These are phyloP conservation scores for Aspergillus ruber DNA, from an alignment of 2,329 filamentous ascomycete genomes.

Conservation along the genomic window DNA sequence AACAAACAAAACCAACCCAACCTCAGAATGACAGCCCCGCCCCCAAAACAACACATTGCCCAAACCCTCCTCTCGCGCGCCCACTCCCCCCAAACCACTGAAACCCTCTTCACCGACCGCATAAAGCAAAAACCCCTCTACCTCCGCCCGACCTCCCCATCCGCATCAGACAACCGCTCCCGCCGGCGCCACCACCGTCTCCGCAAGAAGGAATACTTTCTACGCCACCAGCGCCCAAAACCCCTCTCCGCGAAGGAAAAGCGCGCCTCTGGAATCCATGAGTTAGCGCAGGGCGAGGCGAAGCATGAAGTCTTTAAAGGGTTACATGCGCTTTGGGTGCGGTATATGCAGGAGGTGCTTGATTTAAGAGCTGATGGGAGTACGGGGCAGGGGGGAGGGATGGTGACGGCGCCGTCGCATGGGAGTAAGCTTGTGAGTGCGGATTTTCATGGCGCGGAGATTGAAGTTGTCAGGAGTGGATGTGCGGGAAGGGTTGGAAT, in stretches of 20 bases:
- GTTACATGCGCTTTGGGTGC: slow-evolving; percentile 71
- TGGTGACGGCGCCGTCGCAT: slow-evolving; percentile 51
- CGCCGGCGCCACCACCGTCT: slow-evolving; percentile 48
- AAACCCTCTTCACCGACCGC: slow-evolving; percentile 71
- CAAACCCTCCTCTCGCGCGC: slow-evolving; percentile 67
- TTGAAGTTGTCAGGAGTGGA: slow-evolving; percentile 75
- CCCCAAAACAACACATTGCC: slow-evolving; percentile 40
- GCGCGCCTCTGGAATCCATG: slow-evolving; percentile 64
- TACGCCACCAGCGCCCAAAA: slow-evolving; percentile 48
- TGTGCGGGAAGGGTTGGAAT: slow-evolving; percentile 78
- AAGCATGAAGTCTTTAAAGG: slow-evolving; percentile 72
- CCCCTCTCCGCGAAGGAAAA: slow-evolving; percentile 78
- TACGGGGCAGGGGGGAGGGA: slow-evolving; percentile 9
- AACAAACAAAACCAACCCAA: too few species aligned
- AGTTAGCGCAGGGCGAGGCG: slow-evolving; percentile 61
- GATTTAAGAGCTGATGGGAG: slow-evolving; percentile 44
- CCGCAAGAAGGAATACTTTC: slow-evolving; percentile 42
- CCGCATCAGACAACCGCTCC: slow-evolving; percentile 44
- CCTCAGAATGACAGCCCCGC: too few species aligned
- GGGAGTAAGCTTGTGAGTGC: slow-evolving; percentile 67
- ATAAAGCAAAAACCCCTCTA: slow-evolving; percentile 75
- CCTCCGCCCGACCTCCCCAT: slow-evolving; percentile 69
- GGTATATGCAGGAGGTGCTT: slow-evolving; percentile 77
- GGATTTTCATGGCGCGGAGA: slow-evolving; percentile 80
- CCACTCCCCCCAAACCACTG: slow-evolving; percentile 66